A percentile compares a stretch with the other conserved stretches of the same genome.
These are phyloP conservation scores for Fraxinus nigra DNA, from an alignment of 305 asterid species.

Conservation along the genomic window DNA sequence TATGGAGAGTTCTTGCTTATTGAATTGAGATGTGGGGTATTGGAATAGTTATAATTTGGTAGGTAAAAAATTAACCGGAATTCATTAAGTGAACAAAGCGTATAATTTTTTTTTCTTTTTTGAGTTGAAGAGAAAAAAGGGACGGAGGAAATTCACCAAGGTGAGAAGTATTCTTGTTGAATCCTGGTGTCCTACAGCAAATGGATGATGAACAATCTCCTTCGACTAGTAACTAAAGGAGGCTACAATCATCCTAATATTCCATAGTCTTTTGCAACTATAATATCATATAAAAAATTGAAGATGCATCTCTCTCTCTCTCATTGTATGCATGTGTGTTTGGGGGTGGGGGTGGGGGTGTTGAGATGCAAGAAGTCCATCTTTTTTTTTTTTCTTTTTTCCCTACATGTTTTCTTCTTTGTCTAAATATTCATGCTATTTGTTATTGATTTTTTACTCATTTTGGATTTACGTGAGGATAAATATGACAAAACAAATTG, in stretches of 20 bases:
- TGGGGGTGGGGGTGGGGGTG: neutral
- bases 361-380: neutral
- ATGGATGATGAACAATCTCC: constrained; percentile 59
- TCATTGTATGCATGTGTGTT: neutral
- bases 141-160: constrained; percentile 29
- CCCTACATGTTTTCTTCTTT: neutral
- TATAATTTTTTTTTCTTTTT: neutral
- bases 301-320: neutral
- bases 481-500: neutral
- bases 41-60: neutral
- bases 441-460: neutral
- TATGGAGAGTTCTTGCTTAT: neutral
- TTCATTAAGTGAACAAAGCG: neutral
- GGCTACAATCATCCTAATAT: constrained; percentile 59
- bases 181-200: constrained; percentile 43
- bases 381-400: no score
- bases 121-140: neutral
- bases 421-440: neutral
- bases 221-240: constrained; percentile 48
- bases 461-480: neutral
- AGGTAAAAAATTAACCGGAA: neutral
- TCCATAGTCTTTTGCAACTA: neutral
- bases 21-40: neutral
- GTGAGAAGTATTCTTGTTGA: constrained; percentile 37
- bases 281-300: neutral